Base-by-base conservation (phyloP, 2,329 filamentous ascomycete genomes). In the Pseudopithomyces chartarum region DNA sequence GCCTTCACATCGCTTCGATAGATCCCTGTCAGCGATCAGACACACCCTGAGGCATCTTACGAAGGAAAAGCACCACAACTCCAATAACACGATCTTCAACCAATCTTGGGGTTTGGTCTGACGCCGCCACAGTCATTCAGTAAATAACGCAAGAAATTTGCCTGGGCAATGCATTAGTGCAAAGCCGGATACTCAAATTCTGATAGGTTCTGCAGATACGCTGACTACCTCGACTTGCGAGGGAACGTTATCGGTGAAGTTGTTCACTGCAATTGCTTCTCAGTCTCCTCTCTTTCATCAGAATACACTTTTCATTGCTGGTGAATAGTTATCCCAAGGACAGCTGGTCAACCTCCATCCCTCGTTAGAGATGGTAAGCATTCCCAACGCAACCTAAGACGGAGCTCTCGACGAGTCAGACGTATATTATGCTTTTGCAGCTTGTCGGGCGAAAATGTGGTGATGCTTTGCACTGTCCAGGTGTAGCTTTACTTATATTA, bases 1-100 rank as follows among this genome's bases (percentile, higher is more conserved):
- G 26, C 8, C 26, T 29, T 5, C 26, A 29, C 26, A 33, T 54
- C 52, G 52, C 34, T 43, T 43, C 15, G 10, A n/a, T n/a, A n/a
- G n/a, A 59, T 42, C 63, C 63, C 63, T 62, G 59, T 40, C 56
- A 52, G 29, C 54, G 63, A 65, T 65, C 59, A 61, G n/a, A 57
- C 61, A 58, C 33, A 23, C 45, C 34, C 59, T 65, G 61, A 63
- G 42, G 63, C 63, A 62, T 40, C 36, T 50, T 46, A 43, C 54
- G 63, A 57, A 60, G 44, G 42, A 50, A 54, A 59, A 57, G 19
- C 19, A 33, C 8, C n/a, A 12, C 49, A 15, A 23, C 29, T 19
- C 40, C 33, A 51, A 29, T n/a, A 34, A 6, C 12, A 22, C 45
- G 8, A 43, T 15, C 32, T 54, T 55, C 58, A 55, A 59, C 62